Conservation (phyloP, 2,329 filamentous ascomycete genomes). For the Epichloe sylvatica region DNA sequence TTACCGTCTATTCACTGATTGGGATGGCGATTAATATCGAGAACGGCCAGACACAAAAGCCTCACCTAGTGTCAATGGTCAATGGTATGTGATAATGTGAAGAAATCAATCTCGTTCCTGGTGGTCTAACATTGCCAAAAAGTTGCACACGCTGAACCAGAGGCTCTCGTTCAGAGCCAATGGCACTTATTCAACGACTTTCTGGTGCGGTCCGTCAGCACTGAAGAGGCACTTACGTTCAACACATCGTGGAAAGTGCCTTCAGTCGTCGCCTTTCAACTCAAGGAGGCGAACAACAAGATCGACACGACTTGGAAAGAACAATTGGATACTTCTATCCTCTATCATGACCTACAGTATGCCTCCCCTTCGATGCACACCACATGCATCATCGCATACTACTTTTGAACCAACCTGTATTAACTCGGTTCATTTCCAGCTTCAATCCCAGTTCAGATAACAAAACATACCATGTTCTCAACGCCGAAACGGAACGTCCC, state of each 20-base stretch:
- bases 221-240: conserved; percentile 77
- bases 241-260: conserved; percentile 87
- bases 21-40: conserved; percentile 86
- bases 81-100: conserved; percentile 44
- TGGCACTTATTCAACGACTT: conserved; percentile 99
- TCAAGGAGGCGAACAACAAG: conserved; percentile 64
- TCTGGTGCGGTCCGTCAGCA: conserved; percentile 64
- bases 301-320: conserved; percentile 81
- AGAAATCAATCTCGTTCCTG: not conserved
- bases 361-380: conserved; percentile 9
- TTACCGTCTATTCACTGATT: conserved; percentile 81
- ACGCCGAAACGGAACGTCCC: conserved; percentile 48
- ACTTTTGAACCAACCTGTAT: too few relatives aligned
- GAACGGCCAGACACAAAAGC: conserved; percentile 68
- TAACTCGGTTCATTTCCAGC: conserved; percentile 17
- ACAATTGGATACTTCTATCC: conserved; percentile 65
- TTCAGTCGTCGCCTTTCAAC: conserved; percentile 74
- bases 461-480: conserved; percentile 47
- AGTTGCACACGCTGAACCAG: conserved; percentile 54
- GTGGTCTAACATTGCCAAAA: conserved; percentile 2
- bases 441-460: conserved; percentile 17
- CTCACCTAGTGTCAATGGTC: conserved; percentile 81
- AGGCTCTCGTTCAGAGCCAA: conserved; percentile 46
- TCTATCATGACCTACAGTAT: conserved; percentile 58
- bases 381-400: not conserved